These are phyloP conservation scores for Teunomyces tritomae DNA, from an alignment of 805 yeast species.

Conservation along the genomic window DNA sequence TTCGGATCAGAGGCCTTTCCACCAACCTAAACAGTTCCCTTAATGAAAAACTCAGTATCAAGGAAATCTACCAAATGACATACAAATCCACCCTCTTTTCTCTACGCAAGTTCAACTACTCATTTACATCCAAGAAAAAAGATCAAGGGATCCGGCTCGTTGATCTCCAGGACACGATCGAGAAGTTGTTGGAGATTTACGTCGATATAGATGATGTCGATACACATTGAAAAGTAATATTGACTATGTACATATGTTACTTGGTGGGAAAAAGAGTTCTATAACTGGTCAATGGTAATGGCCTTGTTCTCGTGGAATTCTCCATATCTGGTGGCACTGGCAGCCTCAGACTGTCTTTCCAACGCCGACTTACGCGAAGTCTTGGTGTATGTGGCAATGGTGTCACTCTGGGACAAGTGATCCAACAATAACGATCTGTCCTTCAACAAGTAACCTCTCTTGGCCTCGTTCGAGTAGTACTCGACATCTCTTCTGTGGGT, in stretches of 20 bases:
- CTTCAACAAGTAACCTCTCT: slow-evolving; percentile 70
- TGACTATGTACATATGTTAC: slow-evolving; percentile 7
- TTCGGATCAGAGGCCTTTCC: slow-evolving; percentile 40
- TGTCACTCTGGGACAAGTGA: slow-evolving; percentile 21
- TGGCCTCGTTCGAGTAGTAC: slow-evolving; percentile 67
- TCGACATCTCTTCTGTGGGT: slow-evolving; percentile 75
- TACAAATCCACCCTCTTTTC: slow-evolving; percentile 37
- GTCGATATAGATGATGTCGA: slow-evolving; percentile 28
- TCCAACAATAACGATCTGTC: slow-evolving; percentile 40
- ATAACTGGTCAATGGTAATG: slow-evolving; percentile 6
- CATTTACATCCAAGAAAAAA: slow-evolving; percentile 14
- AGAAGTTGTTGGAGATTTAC: slow-evolving; percentile 34
- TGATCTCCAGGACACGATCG: slow-evolving; percentile 40
- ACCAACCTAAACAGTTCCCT: slow-evolving; percentile 16
- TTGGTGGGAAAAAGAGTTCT: not conserved
- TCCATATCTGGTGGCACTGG: slow-evolving; percentile 17
- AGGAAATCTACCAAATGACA: slow-evolving; percentile 43
- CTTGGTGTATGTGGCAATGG: slow-evolving; percentile 18
- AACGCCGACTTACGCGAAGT: slow-evolving; percentile 32
- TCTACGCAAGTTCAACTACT: slow-evolving; percentile 34
- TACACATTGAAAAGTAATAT: not conserved
- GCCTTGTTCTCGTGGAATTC: slow-evolving; percentile 11
- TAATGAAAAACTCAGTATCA: slow-evolving; percentile 35
- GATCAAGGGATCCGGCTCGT: slow-evolving; percentile 16
- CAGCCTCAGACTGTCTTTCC: slow-evolving; percentile 34